These are phyloP conservation scores for Amaranthus hypochondriacus DNA, from an alignment of 148 eudicot genomes.

Conservation along the genomic window DNA sequence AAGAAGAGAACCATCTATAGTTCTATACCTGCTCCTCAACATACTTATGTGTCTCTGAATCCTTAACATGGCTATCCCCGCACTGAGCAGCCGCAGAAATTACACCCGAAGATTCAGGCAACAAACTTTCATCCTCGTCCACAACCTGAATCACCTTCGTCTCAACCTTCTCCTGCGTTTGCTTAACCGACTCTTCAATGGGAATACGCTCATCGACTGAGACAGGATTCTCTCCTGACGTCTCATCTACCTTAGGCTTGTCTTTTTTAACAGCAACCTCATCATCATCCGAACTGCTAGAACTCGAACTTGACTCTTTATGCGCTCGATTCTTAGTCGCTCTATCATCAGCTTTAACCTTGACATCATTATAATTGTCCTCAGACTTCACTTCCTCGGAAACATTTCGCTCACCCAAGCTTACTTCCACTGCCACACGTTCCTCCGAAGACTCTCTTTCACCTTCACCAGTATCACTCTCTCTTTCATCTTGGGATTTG, in stretches of 20 bases:
- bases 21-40: slow-evolving; percentile 40
- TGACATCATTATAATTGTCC: slow-evolving; percentile 19
- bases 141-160: slow-evolving; percentile 18
- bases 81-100: slow-evolving; percentile 17
- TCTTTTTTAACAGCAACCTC: slow-evolving; percentile 28
- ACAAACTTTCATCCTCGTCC: slow-evolving; percentile 17
- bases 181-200: slow-evolving; percentile 44
- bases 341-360: slow-evolving; percentile 18
- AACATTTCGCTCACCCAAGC: slow-evolving; percentile 23
- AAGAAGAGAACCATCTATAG: background rate
- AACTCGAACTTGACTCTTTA: slow-evolving; percentile 17
- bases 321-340: slow-evolving; percentile 10
- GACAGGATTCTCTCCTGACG: slow-evolving; percentile 5
- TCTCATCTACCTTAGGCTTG: background rate
- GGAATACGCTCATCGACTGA: slow-evolving; percentile 28
- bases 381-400: slow-evolving; percentile 31
- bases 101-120: slow-evolving; percentile 26
- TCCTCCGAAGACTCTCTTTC: slow-evolving; percentile 40
- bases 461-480: slow-evolving; percentile 47
- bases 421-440: slow-evolving; percentile 22
- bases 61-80: slow-evolving; percentile 32
- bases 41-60: slow-evolving; percentile 35
- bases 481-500: slow-evolving; percentile 42
- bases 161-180: slow-evolving; percentile 27
- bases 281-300: slow-evolving; percentile 23